Conservation (phyloP, 202 grass and related monocot species). For the Digitaria exilis region DNA sequence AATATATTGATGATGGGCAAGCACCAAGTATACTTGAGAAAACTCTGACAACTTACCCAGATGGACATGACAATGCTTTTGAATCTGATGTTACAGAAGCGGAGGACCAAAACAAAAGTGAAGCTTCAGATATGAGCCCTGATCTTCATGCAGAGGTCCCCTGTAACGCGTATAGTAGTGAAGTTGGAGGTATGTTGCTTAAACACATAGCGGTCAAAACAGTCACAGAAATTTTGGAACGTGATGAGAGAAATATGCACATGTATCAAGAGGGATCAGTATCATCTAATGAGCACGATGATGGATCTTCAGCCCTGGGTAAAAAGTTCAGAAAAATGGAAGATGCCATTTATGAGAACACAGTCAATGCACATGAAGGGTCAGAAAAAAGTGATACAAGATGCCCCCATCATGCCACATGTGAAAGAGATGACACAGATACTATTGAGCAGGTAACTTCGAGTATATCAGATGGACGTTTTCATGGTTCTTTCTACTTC, state of each 20-base stretch:
- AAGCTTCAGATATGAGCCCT: conserved; percentile 38
- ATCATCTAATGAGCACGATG: conserved; percentile 33
- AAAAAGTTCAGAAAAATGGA: conserved; percentile 41
- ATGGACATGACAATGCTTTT: conserved; percentile 38
- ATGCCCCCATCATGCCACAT: conserved; percentile 28
- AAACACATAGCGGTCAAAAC: conserved; percentile 34
- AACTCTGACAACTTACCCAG: conserved; percentile 31
- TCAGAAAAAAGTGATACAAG: conserved; percentile 44
- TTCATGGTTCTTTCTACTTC: conserved; percentile 80
- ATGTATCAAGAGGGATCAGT: conserved; percentile 40
- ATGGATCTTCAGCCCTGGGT: conserved; percentile 32
- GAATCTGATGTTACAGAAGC: conserved; percentile 39
- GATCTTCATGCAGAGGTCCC: conserved; percentile 35
- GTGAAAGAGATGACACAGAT: conserved; percentile 22
- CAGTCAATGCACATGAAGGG: conserved; percentile 41
- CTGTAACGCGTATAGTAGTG: conserved; percentile 35
- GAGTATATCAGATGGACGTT: conserved; percentile 40
- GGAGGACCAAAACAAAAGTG: conserved; percentile 45
- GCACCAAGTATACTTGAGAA: conserved; percentile 42
- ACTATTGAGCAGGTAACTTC: conserved; percentile 34
- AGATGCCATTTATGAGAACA: conserved; percentile 40
- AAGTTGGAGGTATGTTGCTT: conserved; percentile 30
- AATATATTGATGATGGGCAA: conserved; percentile 46
- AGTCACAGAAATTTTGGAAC: conserved; percentile 35
- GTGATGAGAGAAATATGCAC: conserved; percentile 24